Evolutionary conservation across 352 stramenopile genomes (phyloP).

Genomic region (Globisporangium heterothallicum): DNA sequence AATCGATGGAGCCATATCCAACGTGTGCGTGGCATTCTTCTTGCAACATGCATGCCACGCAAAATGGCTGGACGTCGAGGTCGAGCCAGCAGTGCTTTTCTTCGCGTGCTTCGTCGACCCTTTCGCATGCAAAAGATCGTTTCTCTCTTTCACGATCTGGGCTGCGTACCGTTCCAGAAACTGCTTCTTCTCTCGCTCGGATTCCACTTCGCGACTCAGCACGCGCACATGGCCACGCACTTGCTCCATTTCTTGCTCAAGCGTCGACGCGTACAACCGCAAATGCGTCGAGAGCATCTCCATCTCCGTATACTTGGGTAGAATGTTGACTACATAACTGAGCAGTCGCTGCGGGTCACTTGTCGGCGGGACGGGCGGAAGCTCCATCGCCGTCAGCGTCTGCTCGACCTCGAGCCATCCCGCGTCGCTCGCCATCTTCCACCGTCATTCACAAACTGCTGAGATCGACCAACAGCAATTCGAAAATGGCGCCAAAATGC

Average conservation of each 20-base stretch:
- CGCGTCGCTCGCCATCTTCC: constrained; percentile 11
- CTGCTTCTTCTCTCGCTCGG: constrained; percentile 70
- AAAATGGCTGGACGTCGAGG: constrained; percentile 31
- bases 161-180: constrained; percentile 78
- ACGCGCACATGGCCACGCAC: constrained; percentile 53
- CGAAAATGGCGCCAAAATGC: constrained; percentile 5
- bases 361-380: constrained; percentile 61
- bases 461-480: constrained; percentile 1
- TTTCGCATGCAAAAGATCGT: constrained; percentile 67
- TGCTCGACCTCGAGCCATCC: constrained; percentile 63
- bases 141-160: constrained; percentile 83
- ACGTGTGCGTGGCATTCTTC: constrained; percentile 56
- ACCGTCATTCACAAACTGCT: constrained; percentile 8
- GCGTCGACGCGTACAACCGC: constrained; percentile 54
- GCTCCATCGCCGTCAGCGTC: constrained; percentile 37
- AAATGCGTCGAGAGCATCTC: constrained; percentile 77
- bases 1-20: constrained; percentile 73
- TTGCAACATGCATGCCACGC: constrained; percentile 82
- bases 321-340: constrained; percentile 66
- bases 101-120: constrained; percentile 31
- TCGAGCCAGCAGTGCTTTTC: constrained; percentile 9
- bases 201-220: constrained; percentile 36
- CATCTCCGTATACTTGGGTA: constrained; percentile 79
- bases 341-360: constrained; percentile 71
- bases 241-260: constrained; percentile 78